Conservation (phyloP, 2,329 filamentous ascomycete species). For the Diaporthe vexans region DNA sequence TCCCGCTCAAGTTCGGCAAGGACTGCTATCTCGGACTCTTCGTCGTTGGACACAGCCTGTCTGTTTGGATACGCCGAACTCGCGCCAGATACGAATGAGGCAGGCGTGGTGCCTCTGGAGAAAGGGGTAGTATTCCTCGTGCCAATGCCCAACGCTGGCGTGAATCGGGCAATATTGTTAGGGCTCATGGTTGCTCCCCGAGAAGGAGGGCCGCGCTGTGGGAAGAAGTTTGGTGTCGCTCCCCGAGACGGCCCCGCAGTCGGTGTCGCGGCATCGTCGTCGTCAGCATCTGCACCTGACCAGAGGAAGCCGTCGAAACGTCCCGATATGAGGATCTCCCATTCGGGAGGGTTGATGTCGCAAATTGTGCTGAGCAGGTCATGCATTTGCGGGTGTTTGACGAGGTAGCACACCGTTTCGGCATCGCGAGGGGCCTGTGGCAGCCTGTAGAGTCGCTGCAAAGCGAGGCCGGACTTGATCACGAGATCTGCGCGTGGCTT, state of each 20-base stretch:
- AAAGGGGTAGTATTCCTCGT: conserved; percentile 64
- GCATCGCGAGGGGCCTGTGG: conserved; percentile 82
- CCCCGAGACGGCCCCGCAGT: conserved; percentile 61
- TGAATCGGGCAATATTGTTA: conserved; percentile 52
- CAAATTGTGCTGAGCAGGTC: conserved; percentile 88
- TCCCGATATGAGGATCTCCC: conserved; percentile 94
- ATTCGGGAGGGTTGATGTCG: conserved; percentile 92
- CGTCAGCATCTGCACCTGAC: conserved; percentile 84
- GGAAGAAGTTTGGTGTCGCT: conserved; percentile 66
- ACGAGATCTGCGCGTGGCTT: conserved; percentile 80
- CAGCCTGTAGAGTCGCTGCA: conserved; percentile 89
- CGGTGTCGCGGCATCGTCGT: conserved; percentile 55
- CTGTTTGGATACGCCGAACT: conserved; percentile 62
- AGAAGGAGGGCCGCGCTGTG: conserved; percentile 53
- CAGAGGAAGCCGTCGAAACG: conserved; percentile 96
- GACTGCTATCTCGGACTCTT: conserved; percentile 92
- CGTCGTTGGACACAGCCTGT: conserved; percentile 85
- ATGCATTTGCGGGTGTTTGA: conserved; percentile 86
- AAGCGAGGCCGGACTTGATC: conserved; percentile 79
- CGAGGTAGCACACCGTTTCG: conserved; percentile 86
- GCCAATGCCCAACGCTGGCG: conserved; percentile 54
- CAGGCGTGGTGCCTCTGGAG: conserved; percentile 67
- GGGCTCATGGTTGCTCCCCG: conserved; percentile 57
- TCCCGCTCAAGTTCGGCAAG: conserved; percentile 93
- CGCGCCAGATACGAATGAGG: conserved; percentile 56